Conservation (phyloP, 1,284 basidiomycete species). For the Ganoderma boninense region DNA sequence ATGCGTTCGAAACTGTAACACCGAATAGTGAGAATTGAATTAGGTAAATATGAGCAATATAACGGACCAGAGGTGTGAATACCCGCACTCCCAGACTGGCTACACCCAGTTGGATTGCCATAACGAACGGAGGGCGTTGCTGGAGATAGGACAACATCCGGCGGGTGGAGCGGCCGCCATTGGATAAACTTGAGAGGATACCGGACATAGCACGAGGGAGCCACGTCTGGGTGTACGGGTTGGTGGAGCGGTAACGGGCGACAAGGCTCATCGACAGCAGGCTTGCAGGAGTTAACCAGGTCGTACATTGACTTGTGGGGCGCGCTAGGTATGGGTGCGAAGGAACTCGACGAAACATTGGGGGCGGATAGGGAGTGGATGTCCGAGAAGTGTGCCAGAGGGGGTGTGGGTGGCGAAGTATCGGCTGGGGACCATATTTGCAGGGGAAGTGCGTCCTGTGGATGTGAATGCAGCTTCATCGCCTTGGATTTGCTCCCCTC, state of each 20-base stretch:
- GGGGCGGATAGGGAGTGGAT: slow-evolving; percentile 34
- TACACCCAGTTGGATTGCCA: slow-evolving; percentile 24
- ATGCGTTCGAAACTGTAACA: slow-evolving; percentile 46
- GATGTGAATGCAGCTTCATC: slow-evolving; percentile 73
- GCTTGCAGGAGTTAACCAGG: slow-evolving; percentile 50
- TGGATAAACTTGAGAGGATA: slow-evolving; percentile 26
- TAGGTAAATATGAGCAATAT: slow-evolving; percentile 43
- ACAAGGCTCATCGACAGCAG: slow-evolving; percentile 48
- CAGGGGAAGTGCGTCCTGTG: slow-evolving; percentile 54
- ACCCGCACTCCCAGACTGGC: slow-evolving; percentile 28
- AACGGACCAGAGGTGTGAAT: slow-evolving; percentile 31
- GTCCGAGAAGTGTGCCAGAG: slow-evolving; percentile 41
- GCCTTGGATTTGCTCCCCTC: slow-evolving; percentile 69
- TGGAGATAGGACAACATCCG: too few species aligned
- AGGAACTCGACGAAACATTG: slow-evolving; percentile 34
- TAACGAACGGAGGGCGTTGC: too few species aligned
- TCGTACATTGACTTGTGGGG: too few species aligned
- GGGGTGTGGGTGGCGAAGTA: slow-evolving; percentile 39
- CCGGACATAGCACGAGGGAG: too few species aligned
- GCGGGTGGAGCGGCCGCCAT: slow-evolving; percentile 27
- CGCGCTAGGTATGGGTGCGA: too few species aligned
- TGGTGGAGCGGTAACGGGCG: slow-evolving; percentile 37
- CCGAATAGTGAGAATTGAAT: slow-evolving; percentile 40
- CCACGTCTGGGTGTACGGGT: slow-evolving; percentile 29
- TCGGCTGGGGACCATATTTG: slow-evolving; percentile 34